Percentiles rank a stretch among this genome's conserved stretches.
Conservation (phyloP, 164 flowering plant species). For the Sedum album region DNA sequence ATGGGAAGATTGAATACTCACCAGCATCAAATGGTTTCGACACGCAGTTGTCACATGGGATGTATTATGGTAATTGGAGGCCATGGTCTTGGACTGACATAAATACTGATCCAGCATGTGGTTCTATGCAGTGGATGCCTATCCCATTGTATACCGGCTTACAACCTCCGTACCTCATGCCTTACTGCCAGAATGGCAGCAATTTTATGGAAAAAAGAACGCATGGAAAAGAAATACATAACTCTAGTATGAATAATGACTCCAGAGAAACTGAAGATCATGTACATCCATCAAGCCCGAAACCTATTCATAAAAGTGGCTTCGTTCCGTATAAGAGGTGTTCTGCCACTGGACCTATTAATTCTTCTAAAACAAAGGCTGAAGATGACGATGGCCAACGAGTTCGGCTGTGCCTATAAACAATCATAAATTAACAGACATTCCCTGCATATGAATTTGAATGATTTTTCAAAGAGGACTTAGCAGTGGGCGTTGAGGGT, state of each 20-base stretch:
- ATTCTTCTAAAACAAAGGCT: constrained; percentile 13
- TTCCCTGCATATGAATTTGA: background rate
- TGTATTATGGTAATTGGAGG: background rate
- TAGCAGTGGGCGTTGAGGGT: background rate
- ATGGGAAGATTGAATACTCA: background rate
- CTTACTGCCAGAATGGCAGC: constrained; percentile 6
- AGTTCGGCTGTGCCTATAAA: constrained; percentile 34
- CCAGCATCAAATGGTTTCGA: constrained; percentile 10
- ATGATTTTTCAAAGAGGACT: background rate
- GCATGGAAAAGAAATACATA: constrained; percentile 19
- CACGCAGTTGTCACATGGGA: constrained; percentile 12
- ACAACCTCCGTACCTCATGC: constrained; percentile 5
- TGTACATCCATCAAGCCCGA: background rate
- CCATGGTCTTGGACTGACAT: background rate
- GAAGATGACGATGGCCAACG: constrained; percentile 30
- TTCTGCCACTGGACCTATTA: constrained; percentile 21
- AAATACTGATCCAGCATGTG: background rate
- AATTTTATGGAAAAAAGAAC: constrained; percentile 11
- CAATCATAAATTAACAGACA: constrained; percentile 10
- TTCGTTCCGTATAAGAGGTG: constrained; percentile 54
- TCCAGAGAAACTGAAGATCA: constrained; percentile 15
- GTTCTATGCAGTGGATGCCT: constrained; percentile 13
- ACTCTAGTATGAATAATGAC: constrained; percentile 16
- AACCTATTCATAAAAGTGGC: constrained; percentile 17
- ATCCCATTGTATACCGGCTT: constrained; percentile 10